phyloP scores from a whole-genome alignment of 2,329 filamentous ascomycete genomes.

The Penicillium sp. region DNA sequence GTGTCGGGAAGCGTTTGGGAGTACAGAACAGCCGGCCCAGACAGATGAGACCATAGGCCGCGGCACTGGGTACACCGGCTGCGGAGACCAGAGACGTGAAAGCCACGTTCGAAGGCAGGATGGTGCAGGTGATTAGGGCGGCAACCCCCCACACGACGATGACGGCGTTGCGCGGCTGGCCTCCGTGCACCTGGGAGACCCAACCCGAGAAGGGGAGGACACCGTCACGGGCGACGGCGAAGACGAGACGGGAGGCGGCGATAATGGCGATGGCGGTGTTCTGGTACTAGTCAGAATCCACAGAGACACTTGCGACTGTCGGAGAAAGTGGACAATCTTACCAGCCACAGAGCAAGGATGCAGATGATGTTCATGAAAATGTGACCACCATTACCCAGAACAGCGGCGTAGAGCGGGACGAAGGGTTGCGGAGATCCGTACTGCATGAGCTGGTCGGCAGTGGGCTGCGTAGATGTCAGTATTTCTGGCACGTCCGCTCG shows the following conservation, averaged over 20 bases:
- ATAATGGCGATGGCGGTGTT: constrained; percentile 61
- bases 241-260: constrained; percentile 58
- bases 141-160: constrained; percentile 57
- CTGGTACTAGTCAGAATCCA: constrained; percentile 22
- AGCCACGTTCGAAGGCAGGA: constrained; percentile 54
- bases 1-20: constrained; percentile 35
- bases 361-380: constrained; percentile 61
- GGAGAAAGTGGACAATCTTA: constrained; percentile 7
- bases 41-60: constrained; percentile 53
- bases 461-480: constrained; percentile 41
- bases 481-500: neutral
- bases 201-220: constrained; percentile 59
- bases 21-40: constrained; percentile 50
- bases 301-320: neutral
- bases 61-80: constrained; percentile 52
- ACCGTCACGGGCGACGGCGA: constrained; percentile 44
- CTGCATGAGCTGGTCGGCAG: constrained; percentile 52
- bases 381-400: constrained; percentile 56
- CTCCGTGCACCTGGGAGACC: constrained; percentile 55
- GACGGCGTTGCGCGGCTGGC: constrained; percentile 60
- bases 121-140: constrained; percentile 57
- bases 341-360: constrained; percentile 23
- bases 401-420: constrained; percentile 56
- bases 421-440: constrained; percentile 59
- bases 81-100: constrained; percentile 56